Percentiles rank a stretch among this genome's conserved stretches.
Conservation (phyloP, 1,284 basidiomycete genomes). For the Cutaneotrichosporon dermatis region DNA sequence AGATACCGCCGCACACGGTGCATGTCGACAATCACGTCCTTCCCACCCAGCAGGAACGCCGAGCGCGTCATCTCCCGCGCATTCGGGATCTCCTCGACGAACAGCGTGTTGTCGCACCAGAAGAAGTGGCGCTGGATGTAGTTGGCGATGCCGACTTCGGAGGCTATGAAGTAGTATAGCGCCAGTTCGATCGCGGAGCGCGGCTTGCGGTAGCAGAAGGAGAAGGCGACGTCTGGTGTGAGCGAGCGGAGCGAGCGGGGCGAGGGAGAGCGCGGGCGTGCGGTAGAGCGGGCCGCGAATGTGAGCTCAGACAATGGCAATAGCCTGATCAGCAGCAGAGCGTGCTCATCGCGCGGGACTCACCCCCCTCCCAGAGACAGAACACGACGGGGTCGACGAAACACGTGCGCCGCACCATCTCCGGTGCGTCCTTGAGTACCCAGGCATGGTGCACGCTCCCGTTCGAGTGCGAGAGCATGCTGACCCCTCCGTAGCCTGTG, state of each 20-base stretch:
- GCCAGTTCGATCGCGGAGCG: conserved; percentile 66
- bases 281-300: too few species aligned
- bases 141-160: conserved; percentile 79
- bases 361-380: conserved; percentile 83
- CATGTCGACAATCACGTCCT: conserved; percentile 72
- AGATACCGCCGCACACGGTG: conserved; percentile 72
- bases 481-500: conserved; percentile 55
- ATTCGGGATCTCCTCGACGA: conserved; percentile 80
- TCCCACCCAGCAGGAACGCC: conserved; percentile 70
- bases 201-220: conserved; percentile 70
- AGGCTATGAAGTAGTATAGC: conserved; percentile 78
- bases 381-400: conserved; percentile 80
- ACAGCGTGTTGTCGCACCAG: conserved; percentile 83
- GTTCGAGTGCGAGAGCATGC: conserved; percentile 81
- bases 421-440: conserved; percentile 69
- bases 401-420: conserved; percentile 66
- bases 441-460: conserved; percentile 47
- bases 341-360: conserved; percentile 21
- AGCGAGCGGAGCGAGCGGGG: background rate
- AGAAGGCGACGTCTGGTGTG: conserved; percentile 71
- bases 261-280: too few species aligned
- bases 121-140: conserved; percentile 63
- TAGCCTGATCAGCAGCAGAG: background rate
- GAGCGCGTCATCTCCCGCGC: conserved; percentile 54
- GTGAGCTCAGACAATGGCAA: too few species aligned